Evolutionary conservation across 129 eudicot species (phyloP), one percentile per base, ranked within the genome.

Genomic region (carrot (Daucus carota)): DNA sequence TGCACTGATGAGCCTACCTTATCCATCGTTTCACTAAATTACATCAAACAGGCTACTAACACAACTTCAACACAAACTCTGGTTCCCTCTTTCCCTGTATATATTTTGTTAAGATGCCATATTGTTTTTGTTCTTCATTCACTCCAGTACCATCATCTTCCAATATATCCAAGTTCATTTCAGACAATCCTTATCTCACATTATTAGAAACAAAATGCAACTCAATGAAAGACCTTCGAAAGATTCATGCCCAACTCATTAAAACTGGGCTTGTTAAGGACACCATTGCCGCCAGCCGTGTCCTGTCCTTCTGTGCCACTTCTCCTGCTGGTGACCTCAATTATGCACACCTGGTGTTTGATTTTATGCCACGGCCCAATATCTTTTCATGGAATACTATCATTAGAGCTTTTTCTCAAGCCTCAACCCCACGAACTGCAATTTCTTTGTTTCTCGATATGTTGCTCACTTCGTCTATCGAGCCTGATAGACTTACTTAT

Each of bases 171-270:
- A 86, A 78, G 68, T 86, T 88, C 84, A 86, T 88, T 76, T 86
- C 90, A 70, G 77, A 83, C 67, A 88, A 91, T 22, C 94, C 88
- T 48, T 73, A 74, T 70, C 91, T 89, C 54, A 76, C 89, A 22
- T 42, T 92, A 73, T 75, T 92, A 43, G 91, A 92, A 86, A 86
- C 90, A 75, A 72, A 85, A 79, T 90, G 97, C 78, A 76, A 86
- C 75, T 79, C 86, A 38, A 90, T 90, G 72, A 75, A 83, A 83
- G 83, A 90, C 83, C 90, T 90, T 62, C 74, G 77, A 80, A 70
- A 83, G 76, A 77, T 85, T 24, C 96, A 93, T 45, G 83, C 91
- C 70, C 95, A 93, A 8, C 73, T 90, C 96, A 88, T 90, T 83
- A 88, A 90, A 78, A 80, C 88, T 46, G 92, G 95, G 72, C 85